phyloP scores from a whole-genome alignment of 495 filamentous ascomycete genomes.

The Trichoderma erinaceum region DNA sequence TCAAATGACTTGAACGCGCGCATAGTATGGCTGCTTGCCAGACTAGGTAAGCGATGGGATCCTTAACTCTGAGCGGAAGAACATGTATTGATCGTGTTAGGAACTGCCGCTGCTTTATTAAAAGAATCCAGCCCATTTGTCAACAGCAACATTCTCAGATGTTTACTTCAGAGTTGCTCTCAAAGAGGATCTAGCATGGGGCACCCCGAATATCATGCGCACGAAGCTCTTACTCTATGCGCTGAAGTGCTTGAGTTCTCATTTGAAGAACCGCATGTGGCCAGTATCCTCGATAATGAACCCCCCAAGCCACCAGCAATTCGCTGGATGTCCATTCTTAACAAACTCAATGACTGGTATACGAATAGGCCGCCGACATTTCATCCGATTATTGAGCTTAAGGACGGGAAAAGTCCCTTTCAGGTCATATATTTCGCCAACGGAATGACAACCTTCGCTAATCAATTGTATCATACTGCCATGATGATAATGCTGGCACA shows the following conservation, averaged over 20 bases:
- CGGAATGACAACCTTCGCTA: constrained; percentile 10
- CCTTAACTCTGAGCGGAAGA: background rate
- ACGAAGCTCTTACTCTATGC: constrained; percentile 14
- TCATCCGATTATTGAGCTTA: constrained; percentile 3
- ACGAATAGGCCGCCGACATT: background rate
- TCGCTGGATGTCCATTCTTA: constrained; percentile 10
- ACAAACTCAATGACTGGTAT: constrained; percentile 12
- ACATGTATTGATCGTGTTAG: background rate
- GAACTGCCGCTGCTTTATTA: background rate
- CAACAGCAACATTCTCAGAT: background rate
- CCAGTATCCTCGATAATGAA: background rate
- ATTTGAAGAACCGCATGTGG: background rate
- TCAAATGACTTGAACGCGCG: background rate
- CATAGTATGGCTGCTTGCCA: constrained; percentile 3
- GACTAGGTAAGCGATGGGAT: background rate
- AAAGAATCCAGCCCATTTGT: background rate
- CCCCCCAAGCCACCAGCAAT: background rate
- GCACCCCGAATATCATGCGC: background rate
- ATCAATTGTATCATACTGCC: constrained; percentile 17
- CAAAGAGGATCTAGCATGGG: background rate
- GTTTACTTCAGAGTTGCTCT: background rate
- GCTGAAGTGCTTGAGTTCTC: constrained; percentile 5
- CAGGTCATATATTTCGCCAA: constrained; percentile 14
- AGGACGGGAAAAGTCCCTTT: background rate
- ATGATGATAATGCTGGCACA: constrained; percentile 30